phyloP scores from a whole-genome alignment of 352 stramenopile species.

The Pelagophyceae sp. region DNA sequence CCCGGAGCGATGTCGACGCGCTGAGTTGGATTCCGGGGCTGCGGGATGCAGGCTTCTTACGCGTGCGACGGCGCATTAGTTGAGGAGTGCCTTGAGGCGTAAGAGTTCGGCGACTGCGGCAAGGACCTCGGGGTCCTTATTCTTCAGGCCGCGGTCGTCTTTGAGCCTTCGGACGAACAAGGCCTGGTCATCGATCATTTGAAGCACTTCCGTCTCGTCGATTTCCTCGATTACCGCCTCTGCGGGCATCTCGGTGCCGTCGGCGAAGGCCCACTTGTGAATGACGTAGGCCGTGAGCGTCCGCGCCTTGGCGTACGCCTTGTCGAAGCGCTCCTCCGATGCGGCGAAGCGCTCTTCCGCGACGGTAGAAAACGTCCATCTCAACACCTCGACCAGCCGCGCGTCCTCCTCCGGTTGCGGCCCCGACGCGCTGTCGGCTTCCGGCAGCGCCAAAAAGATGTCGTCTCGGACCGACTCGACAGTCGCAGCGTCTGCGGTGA shows the following conservation, averaged over 20 bases:
- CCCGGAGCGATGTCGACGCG: too few relatives aligned
- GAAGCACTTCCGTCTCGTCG: constrained; percentile 3
- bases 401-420: constrained; percentile 18
- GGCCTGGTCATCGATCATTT: constrained; percentile 11
- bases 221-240: constrained; percentile 2
- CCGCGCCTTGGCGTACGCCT: constrained; percentile 9
- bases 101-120: constrained; percentile 22
- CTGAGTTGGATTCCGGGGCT: too few relatives aligned
- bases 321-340: too few relatives aligned
- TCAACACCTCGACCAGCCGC: constrained; percentile 17
- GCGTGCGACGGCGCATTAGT: too few relatives aligned
- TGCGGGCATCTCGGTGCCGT: constrained; percentile 12
- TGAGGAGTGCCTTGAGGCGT: constrained; percentile 20
- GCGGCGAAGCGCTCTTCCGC: too few relatives aligned
- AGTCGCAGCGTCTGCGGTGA: too few relatives aligned
- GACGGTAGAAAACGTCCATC: constrained; percentile 17
- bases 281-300: constrained; percentile 19
- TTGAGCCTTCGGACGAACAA: constrained; percentile 22
- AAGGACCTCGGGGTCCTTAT: constrained; percentile 26
- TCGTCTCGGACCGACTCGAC: too few relatives aligned
- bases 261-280: constrained; percentile 15
- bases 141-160: constrained; percentile 23
- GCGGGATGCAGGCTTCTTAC: too few relatives aligned
- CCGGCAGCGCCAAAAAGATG: too few relatives aligned
- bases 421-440: too few relatives aligned